Evolutionary conservation across 2,329 filamentous ascomycete genomes (phyloP), one percentile per base, ranked within the genome.

Genomic region (Talaromyces rugulosus): DNA sequence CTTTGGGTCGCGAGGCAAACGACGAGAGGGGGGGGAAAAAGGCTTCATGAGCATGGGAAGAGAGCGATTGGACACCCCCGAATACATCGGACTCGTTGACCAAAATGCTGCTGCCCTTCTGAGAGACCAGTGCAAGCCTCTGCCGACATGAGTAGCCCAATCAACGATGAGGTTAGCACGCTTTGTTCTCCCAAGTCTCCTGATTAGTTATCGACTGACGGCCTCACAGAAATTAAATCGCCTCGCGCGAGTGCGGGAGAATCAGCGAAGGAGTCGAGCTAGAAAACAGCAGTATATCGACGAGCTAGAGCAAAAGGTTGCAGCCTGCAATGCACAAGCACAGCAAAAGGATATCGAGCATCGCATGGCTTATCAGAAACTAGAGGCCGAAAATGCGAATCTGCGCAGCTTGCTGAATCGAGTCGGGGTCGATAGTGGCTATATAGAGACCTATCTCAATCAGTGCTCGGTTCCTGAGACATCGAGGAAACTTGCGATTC

Each of bases 221-320:
- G 14, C 28, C 56, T 50, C 14, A 27, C n/a, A 76, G 70, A 67
- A 69, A 56, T 54, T 64, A 34, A 68, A 72, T 33, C 69, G 70
- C 61, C 69, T 73, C 36, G 82, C 84, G 54, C 72, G 74, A 30
- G 67, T 77, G 33, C 66, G 75, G 18, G 74, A 76, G 33, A 77
- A 76, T 36, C 75, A 77, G 59, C 74, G 75, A 36, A 75, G 70
- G 52, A 75, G 74, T 56, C 69, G 75, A 42, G 74, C 75, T 3
- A 67, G 68, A 50, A 72, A 69, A 56, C 75, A 75, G 60, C 72
- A 75, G 60, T 69, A 76, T 61, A 68, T 72, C 47, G 72, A 69
- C n/a, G 73, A 76, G 33, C 61, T 77, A 14, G 73, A 76, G 58
- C 69, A 75, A 59, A 71, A 70, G 42, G 62, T 77, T 23, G 67